These are phyloP conservation scores for Gaeumannomyces tritici DNA, from an alignment of 2,329 filamentous ascomycete species.

Conservation along the genomic window DNA sequence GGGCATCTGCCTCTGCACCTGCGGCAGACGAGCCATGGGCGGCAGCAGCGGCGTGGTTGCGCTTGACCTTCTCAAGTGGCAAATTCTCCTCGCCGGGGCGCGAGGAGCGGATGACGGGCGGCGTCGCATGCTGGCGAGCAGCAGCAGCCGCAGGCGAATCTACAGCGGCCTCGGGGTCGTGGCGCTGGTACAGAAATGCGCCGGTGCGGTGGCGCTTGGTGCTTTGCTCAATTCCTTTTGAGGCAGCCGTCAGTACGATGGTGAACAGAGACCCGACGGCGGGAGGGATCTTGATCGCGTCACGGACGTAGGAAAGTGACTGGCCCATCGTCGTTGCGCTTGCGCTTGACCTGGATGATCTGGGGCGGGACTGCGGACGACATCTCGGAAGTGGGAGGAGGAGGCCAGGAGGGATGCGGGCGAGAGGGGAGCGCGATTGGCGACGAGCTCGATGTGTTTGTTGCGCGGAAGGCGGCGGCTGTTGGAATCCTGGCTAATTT, in stretches of 20 bases:
- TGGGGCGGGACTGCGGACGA: slow-evolving; percentile 40
- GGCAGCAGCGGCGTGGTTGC: slow-evolving; percentile 6
- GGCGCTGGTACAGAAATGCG: slow-evolving; percentile 47
- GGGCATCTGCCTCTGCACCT: neutral
- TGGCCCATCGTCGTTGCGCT: slow-evolving; percentile 42
- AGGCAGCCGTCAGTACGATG: slow-evolving; percentile 7
- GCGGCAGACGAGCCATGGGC: neutral
- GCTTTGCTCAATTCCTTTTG: slow-evolving; percentile 31
- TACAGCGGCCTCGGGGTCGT: slow-evolving; percentile 24
- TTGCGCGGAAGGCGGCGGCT: too few relatives aligned
- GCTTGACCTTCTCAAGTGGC: slow-evolving; percentile 10
- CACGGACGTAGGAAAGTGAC: slow-evolving; percentile 46
- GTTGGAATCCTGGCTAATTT: too few relatives aligned
- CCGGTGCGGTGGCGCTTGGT: slow-evolving; percentile 43
- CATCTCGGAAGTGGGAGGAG: slow-evolving; percentile 24
- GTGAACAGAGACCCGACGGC: slow-evolving; percentile 6
- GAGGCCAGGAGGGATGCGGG: neutral
- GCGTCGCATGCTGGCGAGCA: too few relatives aligned
- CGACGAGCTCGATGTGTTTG: too few relatives aligned
- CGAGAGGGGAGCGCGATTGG: too few relatives aligned
- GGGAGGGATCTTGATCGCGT: slow-evolving; percentile 3
- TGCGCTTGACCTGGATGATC: slow-evolving; percentile 52
- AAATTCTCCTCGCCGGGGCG: slow-evolving; percentile 25
- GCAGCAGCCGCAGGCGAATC: slow-evolving; percentile 7
- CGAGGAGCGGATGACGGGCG: slow-evolving; percentile 40